Base-by-base conservation (phyloP, 495 filamentous ascomycete genomes). In the Penicillium coffeae region DNA sequence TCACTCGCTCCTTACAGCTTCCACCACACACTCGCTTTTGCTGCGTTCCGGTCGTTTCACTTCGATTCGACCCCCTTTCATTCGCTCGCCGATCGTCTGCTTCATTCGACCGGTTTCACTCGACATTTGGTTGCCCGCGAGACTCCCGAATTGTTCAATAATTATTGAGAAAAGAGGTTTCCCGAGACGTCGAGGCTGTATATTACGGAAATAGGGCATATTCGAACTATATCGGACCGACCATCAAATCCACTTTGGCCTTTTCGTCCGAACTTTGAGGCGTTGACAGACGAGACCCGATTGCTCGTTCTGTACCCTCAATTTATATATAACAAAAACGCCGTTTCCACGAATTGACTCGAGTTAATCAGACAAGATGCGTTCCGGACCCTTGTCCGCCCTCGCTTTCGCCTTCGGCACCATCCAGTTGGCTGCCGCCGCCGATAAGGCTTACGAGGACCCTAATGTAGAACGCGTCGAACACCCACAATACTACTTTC, bases 401-500 rank as follows among this genome's bases (percentile, higher is more conserved):
- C 47, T 73, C 27, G 51, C 66, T 21, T 60, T 68, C 48, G 64
- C 70, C 40, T 47, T 70, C 8, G 65, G 64, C 45, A 60, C 61
- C n/a, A 40, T 73, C n/a, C 54, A 70, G 36, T 48, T 73, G 35
- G 66, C 58, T 22, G 53, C 58, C 20, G 68, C 68, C 22, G 37
- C 35, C 18, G 20, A 39, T 16, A 21, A 18, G 22, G 32, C 25
- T 40, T 13, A 27, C 10, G 45, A 62, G 27, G 54, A 62, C 48
- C 65, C 69, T 32, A 64, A 66, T 12, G 60, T 55, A 34, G 58
- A 66, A 7, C 62, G 64, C 45, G 57, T 65, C 16, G 59, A 66
- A 38, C 64, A 63, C 40, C 74, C 74, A 32, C 69, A 69, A 38
- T 74, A 73, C 54, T 75, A 74, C 52, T 69, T 74, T 47, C 68